Base-by-base conservation (phyloP, 2,329 filamentous ascomycete species). In the Fusarium chuoi region DNA sequence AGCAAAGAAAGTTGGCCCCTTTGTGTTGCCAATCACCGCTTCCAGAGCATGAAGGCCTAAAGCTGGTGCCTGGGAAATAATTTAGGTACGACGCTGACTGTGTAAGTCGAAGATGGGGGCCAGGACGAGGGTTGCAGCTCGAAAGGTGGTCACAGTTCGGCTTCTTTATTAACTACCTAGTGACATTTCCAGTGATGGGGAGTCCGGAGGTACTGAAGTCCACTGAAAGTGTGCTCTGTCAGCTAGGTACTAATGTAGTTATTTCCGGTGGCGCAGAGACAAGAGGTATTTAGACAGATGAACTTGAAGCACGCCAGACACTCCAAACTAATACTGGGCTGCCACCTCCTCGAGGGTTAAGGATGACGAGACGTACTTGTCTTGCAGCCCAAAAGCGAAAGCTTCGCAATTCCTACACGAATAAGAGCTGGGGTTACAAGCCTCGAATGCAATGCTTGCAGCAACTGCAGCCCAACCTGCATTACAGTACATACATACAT, bases 391-490 rank as follows among this genome's bases (percentile, higher is more conserved):
- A 56, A 73, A 41, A 62, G 38, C n/a, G 56, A 71, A 59, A 38
- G 57, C 33, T 52, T 73, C 49, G 66, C 60, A 73, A 76, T 59
- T 58, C 67, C 49, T 62, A 52, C 51, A 63, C 71, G 68, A 75
- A 74, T 67, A 51, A 63, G 61, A 65, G 62, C 55, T 65, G 44
- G 62, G 60, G 55, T 57, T 64, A 65, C 60, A 68, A 54, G 55
- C 41, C 41, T 48, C 46, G 64, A 56, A 64, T 66, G 58, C 72
- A 58, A 66, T 67, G 68, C 71, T 65, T 76, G 66, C 66, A 76
- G 57, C 52, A 66, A 60, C 45, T 74, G 70, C 70, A 73, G 70
- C 70, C 75, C 75, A 77, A 73, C 55, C 61, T 73, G 69, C 75
- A 70, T 74, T 75, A 42, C 65, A 73, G 20, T 26, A 38, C 22